phyloP scores from a whole-genome alignment of 495 filamentous ascomycete genomes.

The Neurospora sp. region DNA sequence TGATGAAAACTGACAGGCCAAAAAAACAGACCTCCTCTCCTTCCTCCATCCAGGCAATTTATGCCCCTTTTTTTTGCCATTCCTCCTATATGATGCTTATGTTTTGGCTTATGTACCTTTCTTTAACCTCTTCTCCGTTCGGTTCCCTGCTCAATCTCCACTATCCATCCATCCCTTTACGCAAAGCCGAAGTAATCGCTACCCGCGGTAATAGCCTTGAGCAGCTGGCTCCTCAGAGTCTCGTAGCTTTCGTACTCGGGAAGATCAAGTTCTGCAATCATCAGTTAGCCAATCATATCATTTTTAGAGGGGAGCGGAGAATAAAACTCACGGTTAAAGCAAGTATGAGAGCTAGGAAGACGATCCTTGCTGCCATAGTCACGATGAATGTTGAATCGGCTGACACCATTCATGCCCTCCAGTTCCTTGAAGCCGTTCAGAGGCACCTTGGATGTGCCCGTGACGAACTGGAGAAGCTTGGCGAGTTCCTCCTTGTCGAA shows the following conservation, averaged over 20 bases:
- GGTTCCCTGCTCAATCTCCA: neutral
- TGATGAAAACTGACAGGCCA: neutral
- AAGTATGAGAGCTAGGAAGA: slow-evolving; percentile 92
- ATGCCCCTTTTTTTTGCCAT: neutral
- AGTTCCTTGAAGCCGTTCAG: slow-evolving; percentile 98
- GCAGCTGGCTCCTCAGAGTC: slow-evolving; percentile 69
- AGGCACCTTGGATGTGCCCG: slow-evolving; percentile 95
- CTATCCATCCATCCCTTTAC: slow-evolving; percentile 29
- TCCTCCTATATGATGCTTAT: neutral
- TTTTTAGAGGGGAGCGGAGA: neutral
- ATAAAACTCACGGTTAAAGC: slow-evolving; percentile 89
- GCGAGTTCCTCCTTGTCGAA: slow-evolving; percentile 99
- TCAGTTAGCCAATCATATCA: slow-evolving; percentile 22
- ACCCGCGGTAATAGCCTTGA: slow-evolving; percentile 90
- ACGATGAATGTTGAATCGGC: slow-evolving; percentile 95
- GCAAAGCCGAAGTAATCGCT: slow-evolving; percentile 99
- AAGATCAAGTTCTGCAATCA: slow-evolving; percentile 78
- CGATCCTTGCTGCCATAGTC: slow-evolving; percentile 98
- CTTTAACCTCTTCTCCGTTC: neutral
- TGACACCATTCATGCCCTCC: slow-evolving; percentile 98
- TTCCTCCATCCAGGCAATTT: neutral
- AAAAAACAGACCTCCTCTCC: neutral
- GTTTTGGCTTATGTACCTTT: neutral
- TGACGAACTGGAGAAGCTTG: slow-evolving; percentile 96
- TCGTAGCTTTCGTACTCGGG: slow-evolving; percentile 98